Evolutionary conservation across 1,284 basidiomycete species (phyloP), one percentile per base, ranked within the genome.

Genomic region (Rhodotorula mucilaginosa): DNA sequence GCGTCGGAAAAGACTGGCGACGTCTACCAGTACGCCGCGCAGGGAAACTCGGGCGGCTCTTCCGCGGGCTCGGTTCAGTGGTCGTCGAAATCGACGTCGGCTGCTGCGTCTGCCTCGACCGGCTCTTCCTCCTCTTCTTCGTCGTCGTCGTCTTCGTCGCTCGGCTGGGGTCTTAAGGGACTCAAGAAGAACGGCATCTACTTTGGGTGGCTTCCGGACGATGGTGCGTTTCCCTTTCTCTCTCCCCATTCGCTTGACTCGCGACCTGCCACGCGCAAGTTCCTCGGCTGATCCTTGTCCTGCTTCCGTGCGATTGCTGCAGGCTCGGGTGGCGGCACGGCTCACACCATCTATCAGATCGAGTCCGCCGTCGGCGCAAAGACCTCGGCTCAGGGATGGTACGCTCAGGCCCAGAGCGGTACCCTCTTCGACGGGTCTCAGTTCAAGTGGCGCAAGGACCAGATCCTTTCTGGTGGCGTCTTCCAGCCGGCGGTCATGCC

Each of bases 401-500:
- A 82, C 74, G 79, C 80, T 21, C 81, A 82, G 70, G 79, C 79
- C 13, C 74, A 71, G 44, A 77, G 75, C n/a, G 80, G 79, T 21
- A 78, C 74, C 8, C 76, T 75, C 54, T 82, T 81, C 74, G 78
- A 76, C 64, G 81, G 81, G 18, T 66, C 72, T 10, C 81, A 82
- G 67, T 75, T 82, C 19, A 69, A 76, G 8, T 73, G 67, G 49
- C 77, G 78, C 44, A 78, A 79, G 48, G 75, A 78, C 44, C 80
- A 82, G 61, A 79, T 82, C 46, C 76, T 79, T 48, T 78, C 78
- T 0, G 78, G 78, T n/a, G 80, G 80, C 7, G 79, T 82, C 66
- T 79, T 82, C 60, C 80, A 82, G 67, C 80, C 67, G 2, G 69
- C 72, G 1, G 74, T 76, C 39, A 76, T 76, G 74, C 74, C 74